phyloP scores from a whole-genome alignment of 2,329 filamentous ascomycete genomes.

The Cordyceps cicadae region DNA sequence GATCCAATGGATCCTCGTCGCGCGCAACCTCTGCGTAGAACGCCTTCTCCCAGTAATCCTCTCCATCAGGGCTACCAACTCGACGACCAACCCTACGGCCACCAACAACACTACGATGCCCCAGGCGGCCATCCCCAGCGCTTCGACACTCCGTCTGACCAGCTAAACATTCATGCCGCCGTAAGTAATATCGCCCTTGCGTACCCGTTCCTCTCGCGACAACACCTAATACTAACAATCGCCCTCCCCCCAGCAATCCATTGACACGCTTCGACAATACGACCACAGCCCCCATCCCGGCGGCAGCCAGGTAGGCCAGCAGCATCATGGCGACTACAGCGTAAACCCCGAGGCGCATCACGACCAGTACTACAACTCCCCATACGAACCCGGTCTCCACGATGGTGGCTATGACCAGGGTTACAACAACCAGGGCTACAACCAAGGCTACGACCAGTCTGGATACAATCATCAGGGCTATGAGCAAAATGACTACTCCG shows the following conservation, averaged over 20 bases:
- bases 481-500: conserved; percentile 49
- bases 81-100: conserved; percentile 65
- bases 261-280: conserved; percentile 27
- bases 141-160: conserved; percentile 59
- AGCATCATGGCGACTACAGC: conserved; percentile 39
- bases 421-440: conserved; percentile 26
- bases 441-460: conserved; percentile 41
- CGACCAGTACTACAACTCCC: conserved; percentile 76
- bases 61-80: conserved; percentile 71
- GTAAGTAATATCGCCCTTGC: conserved; percentile 43
- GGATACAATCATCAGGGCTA: conserved; percentile 8
- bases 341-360: conserved; percentile 40
- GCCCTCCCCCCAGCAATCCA: conserved; percentile 36
- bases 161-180: conserved; percentile 74
- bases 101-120: conserved; percentile 22
- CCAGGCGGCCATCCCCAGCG: conserved; percentile 22
- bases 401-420: conserved; percentile 35
- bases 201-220: neutral
- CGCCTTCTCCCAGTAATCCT: conserved; percentile 70
- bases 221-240: neutral
- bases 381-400: conserved; percentile 63
- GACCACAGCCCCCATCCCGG: neutral
- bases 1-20: conserved; percentile 7
- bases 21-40: conserved; percentile 42
- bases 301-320: neutral